Base-by-base conservation (phyloP, 805 yeast species). In the Pichia californica region DNA sequence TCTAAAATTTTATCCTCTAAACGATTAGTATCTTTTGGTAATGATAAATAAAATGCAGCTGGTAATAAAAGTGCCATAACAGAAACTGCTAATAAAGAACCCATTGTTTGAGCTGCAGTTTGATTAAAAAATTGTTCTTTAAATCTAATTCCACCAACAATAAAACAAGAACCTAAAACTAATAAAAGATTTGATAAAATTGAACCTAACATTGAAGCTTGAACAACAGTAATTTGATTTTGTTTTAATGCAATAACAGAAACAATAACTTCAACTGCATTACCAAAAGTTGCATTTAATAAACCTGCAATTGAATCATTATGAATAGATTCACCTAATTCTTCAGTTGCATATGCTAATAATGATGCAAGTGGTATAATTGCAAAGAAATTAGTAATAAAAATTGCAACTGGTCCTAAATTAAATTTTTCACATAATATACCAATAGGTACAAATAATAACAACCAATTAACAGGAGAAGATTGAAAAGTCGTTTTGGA, bases 21-120 rank as follows among this genome's bases (percentile, higher is more conserved):
- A 23, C 52, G 43, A 10, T 53, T 44, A 7, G 58, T 53, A 18
- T 61, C 56, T 20, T 54, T 48, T 5, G 79, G 91, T 48, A 86
- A 65, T 7, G 89, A 74, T 6, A 95, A 87, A 55, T 85, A 88
- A 75, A 91, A 93, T 0, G 98, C 97, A 4, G 99, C 98, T 3
- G 99, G 99, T 40, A 93, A 81, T 58, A 93, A 66, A 54, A 93
- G 71, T 2, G 96, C 89, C 31, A 93, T 83, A 38, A 93, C 81
- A 3, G 96, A 86, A 45, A 93, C 79, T 2, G 95, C 95, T 79
- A 93, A 77, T 51, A 93, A 72, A 1, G 97, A 88, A 28, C 88
- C 77, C 99, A 93, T 93, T 7, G 98, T 89, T 66, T 93, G 98
- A 5, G 99, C 99, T 7, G 89, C 97, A 1, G 98, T 91, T 64